phyloP scores from a whole-genome alignment of 2,329 filamentous ascomycete genomes.

The Kalmusia sp. region DNA sequence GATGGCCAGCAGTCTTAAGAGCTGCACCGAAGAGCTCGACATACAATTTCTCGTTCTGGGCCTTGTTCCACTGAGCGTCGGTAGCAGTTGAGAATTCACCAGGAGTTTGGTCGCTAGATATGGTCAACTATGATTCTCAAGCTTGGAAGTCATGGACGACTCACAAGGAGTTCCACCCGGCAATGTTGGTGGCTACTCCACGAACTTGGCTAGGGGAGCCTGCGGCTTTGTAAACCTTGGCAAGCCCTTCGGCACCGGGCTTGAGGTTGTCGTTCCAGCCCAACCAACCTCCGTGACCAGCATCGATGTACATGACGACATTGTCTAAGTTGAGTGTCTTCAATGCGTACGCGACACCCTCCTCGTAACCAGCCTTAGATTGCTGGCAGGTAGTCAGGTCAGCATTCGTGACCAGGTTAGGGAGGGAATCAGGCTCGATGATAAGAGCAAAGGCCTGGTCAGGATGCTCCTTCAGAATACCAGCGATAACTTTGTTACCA shows the following conservation, averaged over 20 bases:
- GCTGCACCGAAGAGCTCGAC: conserved; percentile 3
- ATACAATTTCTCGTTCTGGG: conserved; percentile 6
- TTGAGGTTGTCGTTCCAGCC: conserved; percentile 38
- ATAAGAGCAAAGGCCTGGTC: conserved; percentile 38
- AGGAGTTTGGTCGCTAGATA: conserved; percentile 32
- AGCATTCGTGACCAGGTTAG: conserved; percentile 38
- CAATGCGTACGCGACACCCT: conserved; percentile 38
- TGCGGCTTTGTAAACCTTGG: conserved; percentile 33
- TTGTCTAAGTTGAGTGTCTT: conserved; percentile 36
- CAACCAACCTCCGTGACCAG: conserved; percentile 39
- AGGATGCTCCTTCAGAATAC: conserved; percentile 2
- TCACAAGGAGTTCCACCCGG: conserved; percentile 35
- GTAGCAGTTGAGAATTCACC: conserved; percentile 28
- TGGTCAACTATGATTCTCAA: conserved; percentile 29
- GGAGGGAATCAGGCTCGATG: conserved; percentile 35
- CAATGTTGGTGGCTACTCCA: conserved; percentile 35
- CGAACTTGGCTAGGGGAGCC: conserved; percentile 30
- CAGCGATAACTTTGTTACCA: conserved; percentile 25
- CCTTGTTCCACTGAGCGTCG: conserved; percentile 26
- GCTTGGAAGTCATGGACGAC: conserved; percentile 30
- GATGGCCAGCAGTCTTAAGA: conserved; percentile 20
- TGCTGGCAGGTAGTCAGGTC: conserved; percentile 28
- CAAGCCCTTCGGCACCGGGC: conserved; percentile 32
- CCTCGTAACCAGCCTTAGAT: conserved; percentile 34
- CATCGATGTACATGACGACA: conserved; percentile 36